Conservation (phyloP, 148 eudicot species). For the Rhododendron griersonianum region DNA sequence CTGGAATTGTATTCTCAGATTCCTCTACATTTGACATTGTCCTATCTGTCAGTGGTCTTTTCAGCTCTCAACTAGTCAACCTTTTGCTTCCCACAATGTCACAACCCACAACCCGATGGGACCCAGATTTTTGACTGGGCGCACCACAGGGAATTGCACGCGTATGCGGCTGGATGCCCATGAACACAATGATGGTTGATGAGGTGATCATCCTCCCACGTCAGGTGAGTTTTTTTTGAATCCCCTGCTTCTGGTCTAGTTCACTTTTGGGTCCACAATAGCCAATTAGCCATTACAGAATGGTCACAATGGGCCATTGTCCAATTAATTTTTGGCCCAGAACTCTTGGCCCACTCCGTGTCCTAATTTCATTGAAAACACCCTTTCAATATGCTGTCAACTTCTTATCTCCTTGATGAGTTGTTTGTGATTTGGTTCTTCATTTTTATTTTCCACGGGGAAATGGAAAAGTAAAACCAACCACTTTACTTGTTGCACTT, state of each 20-base stretch:
- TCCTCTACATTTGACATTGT: not conserved
- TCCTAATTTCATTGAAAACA: constrained; percentile 15
- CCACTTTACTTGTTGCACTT: not conserved
- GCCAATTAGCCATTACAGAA: not conserved
- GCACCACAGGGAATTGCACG: not conserved
- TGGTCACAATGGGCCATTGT: constrained; percentile 9
- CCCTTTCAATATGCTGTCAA: constrained; percentile 25
- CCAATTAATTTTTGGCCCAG: constrained; percentile 6
- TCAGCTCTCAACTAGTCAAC: not conserved
- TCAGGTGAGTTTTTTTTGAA: constrained; percentile 2
- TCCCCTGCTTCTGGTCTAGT: not conserved
- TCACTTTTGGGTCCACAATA: constrained; percentile 12
- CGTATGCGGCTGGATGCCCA: constrained; percentile 13
- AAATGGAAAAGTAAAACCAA: not conserved
- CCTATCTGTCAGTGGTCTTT: not conserved
- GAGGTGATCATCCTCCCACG: constrained; percentile 30
- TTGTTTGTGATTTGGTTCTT: not conserved
- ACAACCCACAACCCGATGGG: not conserved
- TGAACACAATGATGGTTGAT: not conserved
- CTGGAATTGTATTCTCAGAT: not conserved
- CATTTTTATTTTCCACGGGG: not conserved
- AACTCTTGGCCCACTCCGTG: constrained; percentile 19
- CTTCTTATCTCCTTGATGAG: constrained; percentile 22
- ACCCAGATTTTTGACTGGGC: not conserved
- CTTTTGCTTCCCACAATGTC: not conserved